Base-by-base conservation (phyloP, 2,329 filamentous ascomycete genomes). In the Fusarium fracticaudum region DNA sequence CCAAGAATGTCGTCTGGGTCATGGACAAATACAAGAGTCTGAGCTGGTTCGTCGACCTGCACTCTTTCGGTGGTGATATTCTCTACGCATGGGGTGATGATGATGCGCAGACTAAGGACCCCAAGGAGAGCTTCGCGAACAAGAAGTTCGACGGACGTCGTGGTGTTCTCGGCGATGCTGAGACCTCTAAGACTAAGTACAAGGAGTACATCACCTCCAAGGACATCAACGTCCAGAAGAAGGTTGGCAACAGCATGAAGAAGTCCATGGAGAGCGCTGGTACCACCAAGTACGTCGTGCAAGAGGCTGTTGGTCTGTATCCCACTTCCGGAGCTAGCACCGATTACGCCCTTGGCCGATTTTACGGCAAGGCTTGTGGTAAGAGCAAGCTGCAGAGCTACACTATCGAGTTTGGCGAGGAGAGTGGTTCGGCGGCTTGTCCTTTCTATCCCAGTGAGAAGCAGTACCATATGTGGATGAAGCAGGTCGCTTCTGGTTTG, bases 51-150 rank as follows among this genome's bases (percentile, higher is more conserved):
- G 80, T 90, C 67, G 89, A 91, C 71, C 83, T 91, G 50, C 89
- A 91, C 83, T 89, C 88, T 3, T 87, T 83, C 35, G 83, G 84
- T 1, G 87, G 86, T 6, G 69, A 85, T 38, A 81, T 91, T 24
- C 80, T 91, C 20, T 90, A 90, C 79, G 84, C 82, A 62, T 91
- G 88, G 88, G 88, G 89, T 29, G 86, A 88, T 71, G 88, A 90
- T 72, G 83, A 86, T 53, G 81, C 86, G 64, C 88, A 90, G 79
- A 81, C 80, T 59, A 82, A 79, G 1, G 83, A 84, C 51, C 76
- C 84, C 0, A 72, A 72, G 55, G 86, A 87, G 83, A 90, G 85
- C 80, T 89, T 90, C 79, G 77, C 82, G 33, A 90, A 90, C 82
- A 60, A 80, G 6, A 79, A 84, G 8, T 91, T 86, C 67, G 85